These are phyloP conservation scores for Penicillium hordei DNA, from an alignment of 2,329 filamentous ascomycete genomes.

Conservation along the genomic window DNA sequence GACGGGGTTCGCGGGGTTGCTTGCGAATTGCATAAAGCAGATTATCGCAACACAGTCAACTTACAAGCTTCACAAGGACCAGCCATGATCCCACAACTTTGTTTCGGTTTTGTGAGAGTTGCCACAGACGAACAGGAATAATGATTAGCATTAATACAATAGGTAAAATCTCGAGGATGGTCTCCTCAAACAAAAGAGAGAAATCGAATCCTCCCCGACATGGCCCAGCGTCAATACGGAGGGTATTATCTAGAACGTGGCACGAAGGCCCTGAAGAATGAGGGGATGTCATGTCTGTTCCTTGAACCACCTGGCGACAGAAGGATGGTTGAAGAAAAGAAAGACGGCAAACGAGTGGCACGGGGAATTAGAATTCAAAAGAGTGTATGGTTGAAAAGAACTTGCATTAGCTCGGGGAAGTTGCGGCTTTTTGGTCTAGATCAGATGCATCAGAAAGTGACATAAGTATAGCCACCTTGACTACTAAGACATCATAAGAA, in stretches of 20 bases:
- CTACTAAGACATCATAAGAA: not conserved
- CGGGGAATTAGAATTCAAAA: slow-evolving; percentile 9
- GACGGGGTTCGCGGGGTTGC: not conserved
- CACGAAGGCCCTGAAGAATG: slow-evolving; percentile 31
- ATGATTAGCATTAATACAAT: slow-evolving; percentile 38
- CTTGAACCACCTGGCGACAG: slow-evolving; percentile 16
- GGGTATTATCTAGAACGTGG: slow-evolving; percentile 36
- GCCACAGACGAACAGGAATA: slow-evolving; percentile 36
- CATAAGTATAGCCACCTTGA: not conserved
- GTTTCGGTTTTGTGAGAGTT: slow-evolving; percentile 35
- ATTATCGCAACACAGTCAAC: slow-evolving; percentile 16
- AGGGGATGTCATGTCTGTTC: slow-evolving; percentile 30
- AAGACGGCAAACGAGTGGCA: slow-evolving; percentile 11
- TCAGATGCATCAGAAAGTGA: slow-evolving; percentile 21
- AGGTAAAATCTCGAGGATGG: slow-evolving; percentile 41
- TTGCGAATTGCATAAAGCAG: not conserved
- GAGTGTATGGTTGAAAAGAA: slow-evolving; percentile 10
- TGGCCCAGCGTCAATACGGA: slow-evolving; percentile 33
- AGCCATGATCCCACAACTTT: slow-evolving; percentile 38
- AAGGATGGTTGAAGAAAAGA: slow-evolving; percentile 20
- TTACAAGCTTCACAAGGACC: slow-evolving; percentile 37
- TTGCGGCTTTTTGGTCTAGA: slow-evolving; percentile 19
- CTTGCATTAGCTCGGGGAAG: slow-evolving; percentile 13
- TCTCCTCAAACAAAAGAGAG: slow-evolving; percentile 49
- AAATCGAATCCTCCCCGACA: slow-evolving; percentile 47